Evolutionary conservation across 805 yeast genomes (phyloP), one percentile per base, ranked within the genome.

Genomic region (Phaffomyces antillensis): DNA sequence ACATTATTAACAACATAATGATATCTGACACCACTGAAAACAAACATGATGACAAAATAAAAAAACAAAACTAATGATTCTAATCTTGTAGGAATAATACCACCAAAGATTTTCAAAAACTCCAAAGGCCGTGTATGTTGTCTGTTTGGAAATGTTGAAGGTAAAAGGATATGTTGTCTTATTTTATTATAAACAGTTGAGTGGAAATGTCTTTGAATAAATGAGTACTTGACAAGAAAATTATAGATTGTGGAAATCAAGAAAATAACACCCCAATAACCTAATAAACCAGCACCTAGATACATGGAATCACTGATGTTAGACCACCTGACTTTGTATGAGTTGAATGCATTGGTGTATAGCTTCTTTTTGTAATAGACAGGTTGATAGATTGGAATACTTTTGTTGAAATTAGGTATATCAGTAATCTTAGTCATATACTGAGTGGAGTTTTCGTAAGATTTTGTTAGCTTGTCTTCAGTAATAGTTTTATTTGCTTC

Each of bases 211-310:
- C 47, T 48, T 23, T 52, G 41, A 28, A 56, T 17, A 25, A 59
- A 50, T 15, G 50, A 37, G 25, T 44, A 35, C 41, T 44, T 47
- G 47, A 49, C 50, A 25, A 48, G 17, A 32, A 54, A 32, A 44
- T 56, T 57, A 50, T 52, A 52, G 15, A 75, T 18, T 2, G 69
- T 68, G 4, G 75, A 67, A 23, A 71, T 26, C 1, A 77, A 36
- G 44, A 75, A 52, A 36, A 79, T 60, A 1, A 65, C 41, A 5
- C 64, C 72, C 80, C 81, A 76, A 50, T 71, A 76, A 0, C 74
- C 72, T 20, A 79, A 45, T 33, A 70, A 50, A 2, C 69, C 77
- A 13, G 69, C 62, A 36, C 76, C 83, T 54, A 72, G 61, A 47
- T 61, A 66, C 26, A 75, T 66, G 3, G 81, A 73, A 20, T 62